Conservation (phyloP, 2,329 filamentous ascomycete genomes). For the Sodiomyces alkalinus region DNA sequence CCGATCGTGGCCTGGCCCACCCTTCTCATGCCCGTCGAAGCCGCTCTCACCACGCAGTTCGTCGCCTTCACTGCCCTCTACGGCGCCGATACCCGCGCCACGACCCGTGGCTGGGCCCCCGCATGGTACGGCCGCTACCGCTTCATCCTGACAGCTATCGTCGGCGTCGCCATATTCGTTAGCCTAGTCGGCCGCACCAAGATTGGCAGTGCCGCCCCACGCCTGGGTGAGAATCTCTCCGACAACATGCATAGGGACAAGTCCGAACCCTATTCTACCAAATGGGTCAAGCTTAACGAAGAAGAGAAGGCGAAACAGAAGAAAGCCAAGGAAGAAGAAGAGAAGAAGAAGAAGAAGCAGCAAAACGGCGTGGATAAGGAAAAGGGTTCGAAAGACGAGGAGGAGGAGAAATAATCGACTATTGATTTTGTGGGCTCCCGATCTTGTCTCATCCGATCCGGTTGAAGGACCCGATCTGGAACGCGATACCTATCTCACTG, state of each 20-base stretch:
- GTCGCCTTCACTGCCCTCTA: conserved; percentile 73
- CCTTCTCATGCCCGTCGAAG: conserved; percentile 67
- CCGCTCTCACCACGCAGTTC: conserved; percentile 77
- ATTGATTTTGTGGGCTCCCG: too few species aligned
- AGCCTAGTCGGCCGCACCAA: conserved; percentile 72
- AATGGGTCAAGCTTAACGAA: conserved; percentile 31
- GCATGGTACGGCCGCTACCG: conserved; percentile 81
- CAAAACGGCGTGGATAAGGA: conserved; percentile 15
- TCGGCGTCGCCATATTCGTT: conserved; percentile 66
- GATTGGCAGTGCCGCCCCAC: conserved; percentile 32
- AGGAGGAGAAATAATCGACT: too few species aligned
- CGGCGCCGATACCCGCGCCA: conserved; percentile 65
- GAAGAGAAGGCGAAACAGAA: conserved; percentile 22
- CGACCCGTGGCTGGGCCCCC: conserved; percentile 63
- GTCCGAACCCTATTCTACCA: conserved; percentile 18
- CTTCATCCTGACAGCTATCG: conserved; percentile 81
- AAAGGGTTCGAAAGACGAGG: conserved; percentile 10
- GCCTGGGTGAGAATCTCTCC: conserved; percentile 18
- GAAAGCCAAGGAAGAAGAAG: conserved; percentile 23
- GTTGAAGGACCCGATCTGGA: too few species aligned
- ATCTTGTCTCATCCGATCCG: too few species aligned
- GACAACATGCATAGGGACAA: conserved; percentile 22
- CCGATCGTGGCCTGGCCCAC: conserved; percentile 83
- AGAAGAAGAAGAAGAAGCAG: conserved; percentile 19
- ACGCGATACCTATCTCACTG: too few species aligned